A percentile compares a stretch with the other conserved stretches of the same genome.
Evolutionary conservation across 106 monocot species (phyloP).

Genomic region (Acorus calamus): DNA sequence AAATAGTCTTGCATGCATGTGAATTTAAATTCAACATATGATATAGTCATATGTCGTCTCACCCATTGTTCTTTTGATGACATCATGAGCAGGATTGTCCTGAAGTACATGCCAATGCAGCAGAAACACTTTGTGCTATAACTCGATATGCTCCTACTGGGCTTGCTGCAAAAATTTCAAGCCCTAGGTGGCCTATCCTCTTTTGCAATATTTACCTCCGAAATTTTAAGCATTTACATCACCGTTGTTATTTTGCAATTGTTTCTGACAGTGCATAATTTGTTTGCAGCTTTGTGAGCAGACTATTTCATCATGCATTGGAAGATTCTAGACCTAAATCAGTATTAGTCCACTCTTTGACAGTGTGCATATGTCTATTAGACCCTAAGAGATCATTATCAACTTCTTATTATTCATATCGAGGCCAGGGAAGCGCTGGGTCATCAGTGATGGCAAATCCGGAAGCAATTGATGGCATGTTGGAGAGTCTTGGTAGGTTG

Average conservation of each 20-base stretch:
- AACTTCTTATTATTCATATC: constrained; percentile 55
- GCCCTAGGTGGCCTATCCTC: constrained; percentile 35
- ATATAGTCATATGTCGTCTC: too few species aligned
- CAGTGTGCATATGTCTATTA: constrained; percentile 78
- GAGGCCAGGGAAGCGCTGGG: constrained; percentile 62
- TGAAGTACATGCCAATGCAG: constrained; percentile 86
- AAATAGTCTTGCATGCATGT: too few species aligned
- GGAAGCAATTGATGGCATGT: constrained; percentile 68
- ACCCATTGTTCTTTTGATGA: too few species aligned
- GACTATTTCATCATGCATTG: constrained; percentile 65
- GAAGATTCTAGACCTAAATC: constrained; percentile 75
- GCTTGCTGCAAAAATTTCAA: constrained; percentile 75
- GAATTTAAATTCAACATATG: too few species aligned
- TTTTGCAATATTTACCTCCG: not conserved
- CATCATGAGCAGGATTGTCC: constrained; percentile 50
- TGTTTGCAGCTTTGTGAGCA: constrained; percentile 69
- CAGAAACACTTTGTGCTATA: constrained; percentile 79
- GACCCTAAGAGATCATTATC: constrained; percentile 72
- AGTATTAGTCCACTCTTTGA: constrained; percentile 73
- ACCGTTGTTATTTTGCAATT: not conserved
- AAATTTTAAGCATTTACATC: not conserved
- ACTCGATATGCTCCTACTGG: constrained; percentile 73
- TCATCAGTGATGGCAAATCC: constrained; percentile 56
- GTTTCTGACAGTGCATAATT: not conserved
- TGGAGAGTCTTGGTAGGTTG: constrained; percentile 49